phyloP scores from a whole-genome alignment of 768 basidiomycete genomes.

The Lentinus tigrinus region DNA sequence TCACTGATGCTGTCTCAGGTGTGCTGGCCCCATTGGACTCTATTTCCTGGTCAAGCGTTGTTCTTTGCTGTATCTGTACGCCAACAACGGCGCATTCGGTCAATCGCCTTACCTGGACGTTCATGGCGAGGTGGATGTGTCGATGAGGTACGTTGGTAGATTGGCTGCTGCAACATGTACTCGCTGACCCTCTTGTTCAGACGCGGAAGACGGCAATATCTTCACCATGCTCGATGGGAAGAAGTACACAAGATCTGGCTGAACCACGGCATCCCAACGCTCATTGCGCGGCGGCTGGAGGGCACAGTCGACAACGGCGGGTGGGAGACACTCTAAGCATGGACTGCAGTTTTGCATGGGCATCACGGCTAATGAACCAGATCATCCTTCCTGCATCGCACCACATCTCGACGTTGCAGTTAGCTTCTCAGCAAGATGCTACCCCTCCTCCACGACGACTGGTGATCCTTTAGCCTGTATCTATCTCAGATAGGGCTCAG shows the following conservation, averaged over 20 bases:
- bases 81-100: constrained; percentile 84
- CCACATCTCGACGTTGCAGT: too few species aligned
- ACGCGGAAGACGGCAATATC: constrained; percentile 83
- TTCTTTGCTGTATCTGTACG: constrained; percentile 84
- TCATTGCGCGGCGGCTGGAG: constrained; percentile 88
- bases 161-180: background rate
- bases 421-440: too few species aligned
- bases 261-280: constrained; percentile 83
- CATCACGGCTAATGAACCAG: background rate
- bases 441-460: too few species aligned
- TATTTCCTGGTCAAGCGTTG: constrained; percentile 93
- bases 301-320: constrained; percentile 87
- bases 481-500: too few species aligned
- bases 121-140: constrained; percentile 91
- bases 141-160: constrained; percentile 67
- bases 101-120: constrained; percentile 90
- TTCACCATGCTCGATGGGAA: constrained; percentile 86
- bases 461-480: too few species aligned
- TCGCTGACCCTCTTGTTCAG: constrained; percentile 36
- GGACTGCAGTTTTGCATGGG: background rate
- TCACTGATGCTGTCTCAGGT: constrained; percentile 46
- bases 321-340: constrained; percentile 76
- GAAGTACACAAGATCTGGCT: constrained; percentile 92
- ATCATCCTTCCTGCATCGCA: too few species aligned
- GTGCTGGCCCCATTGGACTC: constrained; percentile 84